Percentiles rank a stretch among this genome's conserved stretches.
phyloP scores from a whole-genome alignment of 1,284 basidiomycete genomes.

The Blastosporella zonata region DNA sequence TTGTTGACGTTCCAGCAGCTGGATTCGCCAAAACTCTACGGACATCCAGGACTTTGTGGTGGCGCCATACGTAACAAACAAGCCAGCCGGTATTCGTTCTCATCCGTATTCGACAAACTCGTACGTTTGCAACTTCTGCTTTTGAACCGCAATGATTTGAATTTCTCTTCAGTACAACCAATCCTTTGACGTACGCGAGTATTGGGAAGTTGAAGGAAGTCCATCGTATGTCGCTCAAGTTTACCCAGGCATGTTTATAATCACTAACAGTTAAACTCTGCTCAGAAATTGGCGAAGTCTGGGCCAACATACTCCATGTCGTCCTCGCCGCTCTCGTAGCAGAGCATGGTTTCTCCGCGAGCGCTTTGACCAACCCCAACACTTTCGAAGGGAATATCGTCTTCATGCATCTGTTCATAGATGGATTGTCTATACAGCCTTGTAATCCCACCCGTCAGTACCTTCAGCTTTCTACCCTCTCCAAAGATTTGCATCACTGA shows the following conservation, averaged over 20 bases:
- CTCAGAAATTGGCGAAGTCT: constrained; percentile 32
- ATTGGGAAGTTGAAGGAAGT: constrained; percentile 27
- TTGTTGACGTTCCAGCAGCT: constrained; percentile 5
- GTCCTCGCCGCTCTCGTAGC: constrained; percentile 37
- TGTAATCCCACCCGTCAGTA: constrained; percentile 30
- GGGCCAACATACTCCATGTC: constrained; percentile 43
- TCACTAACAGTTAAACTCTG: not conserved
- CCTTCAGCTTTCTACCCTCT: not conserved
- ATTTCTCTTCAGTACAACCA: not conserved
- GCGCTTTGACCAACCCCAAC: constrained; percentile 23
- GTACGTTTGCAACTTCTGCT: constrained; percentile 13
- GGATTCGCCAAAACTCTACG: constrained; percentile 31
- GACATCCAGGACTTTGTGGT: constrained; percentile 34
- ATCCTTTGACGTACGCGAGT: constrained; percentile 6
- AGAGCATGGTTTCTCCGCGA: constrained; percentile 23
- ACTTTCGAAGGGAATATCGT: constrained; percentile 29
- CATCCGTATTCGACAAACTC: constrained; percentile 24
- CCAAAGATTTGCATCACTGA: not conserved
- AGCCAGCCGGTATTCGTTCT: constrained; percentile 26
- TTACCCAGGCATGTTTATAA: not conserved
- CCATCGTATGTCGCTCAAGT: constrained; percentile 25
- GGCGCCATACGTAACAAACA: constrained; percentile 33
- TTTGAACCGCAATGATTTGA: constrained; percentile 20
- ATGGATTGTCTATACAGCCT: constrained; percentile 27
- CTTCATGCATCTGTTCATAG: constrained; percentile 29